These are phyloP conservation scores for Coniferiporia sulphurascens DNA, from an alignment of 1,284 basidiomycete genomes.

Conservation along the genomic window DNA sequence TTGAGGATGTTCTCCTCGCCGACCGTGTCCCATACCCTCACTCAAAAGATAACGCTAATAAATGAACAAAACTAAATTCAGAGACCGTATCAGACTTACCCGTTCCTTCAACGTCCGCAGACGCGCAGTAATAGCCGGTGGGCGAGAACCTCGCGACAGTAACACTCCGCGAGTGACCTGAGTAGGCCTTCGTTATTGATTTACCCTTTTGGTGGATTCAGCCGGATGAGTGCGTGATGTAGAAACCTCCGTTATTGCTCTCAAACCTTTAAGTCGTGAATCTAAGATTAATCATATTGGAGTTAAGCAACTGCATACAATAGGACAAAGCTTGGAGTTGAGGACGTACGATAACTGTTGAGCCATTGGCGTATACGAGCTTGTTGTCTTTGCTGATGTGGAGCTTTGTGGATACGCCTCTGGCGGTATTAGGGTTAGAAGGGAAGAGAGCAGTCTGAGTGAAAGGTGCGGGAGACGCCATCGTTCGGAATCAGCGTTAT, in stretches of 20 bases:
- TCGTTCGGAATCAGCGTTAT: neutral
- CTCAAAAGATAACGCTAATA: conserved; percentile 32
- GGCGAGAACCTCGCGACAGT: conserved; percentile 92
- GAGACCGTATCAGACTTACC: conserved; percentile 38
- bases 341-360: conserved; percentile 74
- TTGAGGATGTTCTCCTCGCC: conserved; percentile 86
- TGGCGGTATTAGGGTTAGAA: conserved; percentile 69
- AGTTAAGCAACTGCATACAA: neutral
- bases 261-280: conserved; percentile 55
- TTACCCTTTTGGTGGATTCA: conserved; percentile 43
- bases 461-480: conserved; percentile 9
- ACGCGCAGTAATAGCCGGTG: conserved; percentile 93
- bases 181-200: conserved; percentile 54
- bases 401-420: conserved; percentile 79
- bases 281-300: conserved; percentile 32
- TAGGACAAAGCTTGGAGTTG: neutral
- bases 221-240: conserved; percentile 6
- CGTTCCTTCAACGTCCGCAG: conserved; percentile 76
- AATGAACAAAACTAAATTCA: neutral
- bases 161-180: conserved; percentile 79
- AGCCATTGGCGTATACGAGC: conserved; percentile 83
- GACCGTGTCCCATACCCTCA: conserved; percentile 91
- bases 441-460: conserved; percentile 48
- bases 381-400: conserved; percentile 74
- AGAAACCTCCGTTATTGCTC: conserved; percentile 1